phyloP scores from a whole-genome alignment of 805 yeast genomes.

The Hanseniaspora guilliermondii region DNA sequence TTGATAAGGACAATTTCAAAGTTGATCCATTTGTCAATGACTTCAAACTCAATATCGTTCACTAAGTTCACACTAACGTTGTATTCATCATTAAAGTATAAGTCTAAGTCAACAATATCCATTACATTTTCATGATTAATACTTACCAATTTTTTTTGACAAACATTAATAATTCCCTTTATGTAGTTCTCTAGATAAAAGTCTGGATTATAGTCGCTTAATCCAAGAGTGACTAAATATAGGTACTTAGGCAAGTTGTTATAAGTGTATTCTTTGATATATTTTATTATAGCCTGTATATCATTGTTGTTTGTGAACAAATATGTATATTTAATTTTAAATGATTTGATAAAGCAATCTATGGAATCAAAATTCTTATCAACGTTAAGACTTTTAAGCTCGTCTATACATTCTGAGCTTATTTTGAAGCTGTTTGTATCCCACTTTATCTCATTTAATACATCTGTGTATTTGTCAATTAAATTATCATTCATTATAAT shows the following conservation, averaged over 20 bases:
- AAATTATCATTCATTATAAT: not conserved
- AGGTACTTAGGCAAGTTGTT: not conserved
- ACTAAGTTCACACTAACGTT: not conserved
- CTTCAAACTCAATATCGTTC: not conserved
- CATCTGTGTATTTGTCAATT: not conserved
- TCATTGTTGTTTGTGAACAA: not conserved
- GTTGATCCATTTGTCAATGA: constrained; percentile 35
- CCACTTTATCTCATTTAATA: constrained; percentile 19
- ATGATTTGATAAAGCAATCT: not conserved
- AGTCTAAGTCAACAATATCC: constrained; percentile 32
- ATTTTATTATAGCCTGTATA: not conserved
- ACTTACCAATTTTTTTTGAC: constrained; percentile 30
- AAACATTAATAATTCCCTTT: constrained; percentile 26
- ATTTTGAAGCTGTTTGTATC: constrained; percentile 19
- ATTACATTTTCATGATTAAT: constrained; percentile 30
- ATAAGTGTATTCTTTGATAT: not conserved
- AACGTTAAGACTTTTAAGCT: not conserved
- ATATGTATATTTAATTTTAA: not conserved
- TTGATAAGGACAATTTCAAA: constrained; percentile 37
- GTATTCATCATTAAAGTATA: constrained; percentile 14
- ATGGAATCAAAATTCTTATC: not conserved
- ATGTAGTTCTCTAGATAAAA: not conserved
- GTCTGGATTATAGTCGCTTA: constrained; percentile 20
- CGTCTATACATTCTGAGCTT: constrained; percentile 15
- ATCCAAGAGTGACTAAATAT: constrained; percentile 17